Percentiles rank a stretch among this genome's conserved stretches.
phyloP scores from a whole-genome alignment of 495 filamentous ascomycete species.

The Hypoxylon perforatum region DNA sequence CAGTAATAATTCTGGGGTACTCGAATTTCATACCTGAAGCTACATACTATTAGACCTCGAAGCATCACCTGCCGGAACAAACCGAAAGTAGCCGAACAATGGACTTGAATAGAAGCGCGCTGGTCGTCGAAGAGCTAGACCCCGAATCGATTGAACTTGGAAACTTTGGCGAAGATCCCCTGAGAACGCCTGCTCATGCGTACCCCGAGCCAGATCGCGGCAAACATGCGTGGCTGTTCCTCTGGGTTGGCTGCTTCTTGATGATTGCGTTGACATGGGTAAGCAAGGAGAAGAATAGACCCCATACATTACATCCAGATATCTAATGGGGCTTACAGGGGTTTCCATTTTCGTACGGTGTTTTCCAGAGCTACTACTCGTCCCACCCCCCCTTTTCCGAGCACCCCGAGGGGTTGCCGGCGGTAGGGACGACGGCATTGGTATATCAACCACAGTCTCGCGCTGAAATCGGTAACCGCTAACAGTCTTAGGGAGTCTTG shows the following conservation, averaged over 20 bases:
- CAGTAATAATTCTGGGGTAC: too few relatives aligned
- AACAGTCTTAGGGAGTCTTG: constrained; percentile 54
- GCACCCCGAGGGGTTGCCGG: constrained; percentile 52
- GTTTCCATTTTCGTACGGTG: constrained; percentile 70
- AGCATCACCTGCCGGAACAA: background rate
- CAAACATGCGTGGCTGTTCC: constrained; percentile 72
- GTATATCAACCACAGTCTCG: constrained; percentile 27
- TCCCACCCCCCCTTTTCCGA: constrained; percentile 55
- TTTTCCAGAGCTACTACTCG: constrained; percentile 62
- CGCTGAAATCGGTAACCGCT: background rate
- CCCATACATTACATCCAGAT: background rate
- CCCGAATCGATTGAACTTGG: constrained; percentile 18
- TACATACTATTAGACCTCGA: background rate
- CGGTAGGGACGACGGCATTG: constrained; percentile 55
- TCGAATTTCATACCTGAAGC: too few relatives aligned
- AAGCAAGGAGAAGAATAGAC: constrained; percentile 23
- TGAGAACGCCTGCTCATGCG: constrained; percentile 4
- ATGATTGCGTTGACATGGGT: constrained; percentile 75
- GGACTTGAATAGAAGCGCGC: background rate
- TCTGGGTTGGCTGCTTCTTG: constrained; percentile 67
- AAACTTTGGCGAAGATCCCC: constrained; percentile 3
- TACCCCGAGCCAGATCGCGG: constrained; percentile 62
- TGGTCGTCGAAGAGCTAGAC: constrained; percentile 9
- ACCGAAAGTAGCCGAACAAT: background rate
- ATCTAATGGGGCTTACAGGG: constrained; percentile 50